phyloP scores from a whole-genome alignment of 768 basidiomycete species.

The Phaeotremella fagi region DNA sequence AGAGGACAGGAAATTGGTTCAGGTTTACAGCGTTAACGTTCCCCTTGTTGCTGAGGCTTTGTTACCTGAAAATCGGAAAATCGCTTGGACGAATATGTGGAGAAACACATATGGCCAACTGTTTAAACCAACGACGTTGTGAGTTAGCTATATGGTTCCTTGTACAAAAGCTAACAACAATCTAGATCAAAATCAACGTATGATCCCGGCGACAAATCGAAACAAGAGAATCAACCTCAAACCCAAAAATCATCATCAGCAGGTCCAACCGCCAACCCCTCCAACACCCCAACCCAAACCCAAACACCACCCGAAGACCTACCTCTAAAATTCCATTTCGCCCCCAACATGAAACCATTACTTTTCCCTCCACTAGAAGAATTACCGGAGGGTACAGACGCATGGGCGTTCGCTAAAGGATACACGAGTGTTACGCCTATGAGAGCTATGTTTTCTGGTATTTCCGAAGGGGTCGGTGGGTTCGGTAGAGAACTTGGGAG shows the following conservation, averaged over 20 bases:
- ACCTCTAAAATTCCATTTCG: constrained; percentile 64
- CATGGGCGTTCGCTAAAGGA: constrained; percentile 46
- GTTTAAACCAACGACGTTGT: constrained; percentile 58
- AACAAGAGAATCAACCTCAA: constrained; percentile 13
- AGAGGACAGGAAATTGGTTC: constrained; percentile 56
- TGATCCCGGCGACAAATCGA: constrained; percentile 20
- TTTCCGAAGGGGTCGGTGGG: constrained; percentile 12
- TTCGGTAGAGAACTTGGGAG: constrained; percentile 16
- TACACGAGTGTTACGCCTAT: constrained; percentile 33
- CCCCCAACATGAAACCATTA: constrained; percentile 66
- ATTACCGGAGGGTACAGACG: constrained; percentile 74
- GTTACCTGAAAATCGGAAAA: constrained; percentile 58
- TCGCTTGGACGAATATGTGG: constrained; percentile 80
- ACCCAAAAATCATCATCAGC: constrained; percentile 17
- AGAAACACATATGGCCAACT: constrained; percentile 75
- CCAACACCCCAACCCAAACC: constrained; percentile 20
- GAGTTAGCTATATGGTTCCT: constrained; percentile 19
- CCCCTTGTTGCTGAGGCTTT: constrained; percentile 69
- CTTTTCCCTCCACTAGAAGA: constrained; percentile 58
- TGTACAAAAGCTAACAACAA: neutral
- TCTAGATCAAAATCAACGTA: constrained; percentile 12
- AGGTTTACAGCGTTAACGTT: constrained; percentile 61
- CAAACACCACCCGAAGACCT: constrained; percentile 7
- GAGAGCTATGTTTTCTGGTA: constrained; percentile 22
- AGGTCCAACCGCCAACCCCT: constrained; percentile 35